A percentile compares a stretch with the other conserved stretches of the same genome.
Conservation (phyloP, 148 eudicot species). For the Chenopodium berlandieri region DNA sequence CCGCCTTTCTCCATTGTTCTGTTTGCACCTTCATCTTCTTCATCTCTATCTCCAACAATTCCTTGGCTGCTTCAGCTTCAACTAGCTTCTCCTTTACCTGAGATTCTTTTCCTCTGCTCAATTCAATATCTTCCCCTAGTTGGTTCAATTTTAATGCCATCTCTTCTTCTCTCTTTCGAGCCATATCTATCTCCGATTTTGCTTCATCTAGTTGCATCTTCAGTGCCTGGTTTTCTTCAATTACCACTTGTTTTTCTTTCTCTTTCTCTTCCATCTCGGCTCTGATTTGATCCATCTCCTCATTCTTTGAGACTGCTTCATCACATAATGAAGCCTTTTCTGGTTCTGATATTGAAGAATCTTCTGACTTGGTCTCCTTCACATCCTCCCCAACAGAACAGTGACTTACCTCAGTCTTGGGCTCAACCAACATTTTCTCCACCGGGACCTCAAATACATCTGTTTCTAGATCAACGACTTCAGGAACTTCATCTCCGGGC, state of each 20-base stretch:
- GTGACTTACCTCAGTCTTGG: slow-evolving; percentile 25
- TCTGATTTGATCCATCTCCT: slow-evolving; percentile 43
- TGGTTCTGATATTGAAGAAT: slow-evolving; percentile 9
- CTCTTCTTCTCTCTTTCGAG: slow-evolving; percentile 44
- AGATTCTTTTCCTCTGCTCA: slow-evolving; percentile 34
- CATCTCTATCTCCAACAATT: slow-evolving; percentile 71
- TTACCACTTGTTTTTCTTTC: slow-evolving; percentile 35
- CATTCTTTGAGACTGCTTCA: slow-evolving; percentile 45
- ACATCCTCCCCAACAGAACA: slow-evolving; percentile 31
- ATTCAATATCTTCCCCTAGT: slow-evolving; percentile 42
- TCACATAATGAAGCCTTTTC: slow-evolving; percentile 32
- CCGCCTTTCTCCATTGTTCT: slow-evolving; percentile 98
- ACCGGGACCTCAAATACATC: slow-evolving; percentile 87
- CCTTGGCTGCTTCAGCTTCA: slow-evolving; percentile 44
- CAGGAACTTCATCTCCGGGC: slow-evolving; percentile 30
- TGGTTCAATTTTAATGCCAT: slow-evolving; percentile 31
- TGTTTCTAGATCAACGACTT: slow-evolving; percentile 48
- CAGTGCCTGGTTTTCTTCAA: slow-evolving; percentile 47
- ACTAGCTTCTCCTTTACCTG: slow-evolving; percentile 46
- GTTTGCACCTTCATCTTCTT: slow-evolving; percentile 83
- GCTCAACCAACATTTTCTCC: slow-evolving; percentile 39
- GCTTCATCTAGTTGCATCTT: slow-evolving; percentile 50
- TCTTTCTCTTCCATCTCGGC: slow-evolving; percentile 51
- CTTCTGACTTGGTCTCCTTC: slow-evolving; percentile 27
- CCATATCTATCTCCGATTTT: slow-evolving; percentile 28